These are phyloP conservation scores for Guadua angustifolia DNA, from an alignment of 176 grass and related monocot genomes.

Conservation along the genomic window DNA sequence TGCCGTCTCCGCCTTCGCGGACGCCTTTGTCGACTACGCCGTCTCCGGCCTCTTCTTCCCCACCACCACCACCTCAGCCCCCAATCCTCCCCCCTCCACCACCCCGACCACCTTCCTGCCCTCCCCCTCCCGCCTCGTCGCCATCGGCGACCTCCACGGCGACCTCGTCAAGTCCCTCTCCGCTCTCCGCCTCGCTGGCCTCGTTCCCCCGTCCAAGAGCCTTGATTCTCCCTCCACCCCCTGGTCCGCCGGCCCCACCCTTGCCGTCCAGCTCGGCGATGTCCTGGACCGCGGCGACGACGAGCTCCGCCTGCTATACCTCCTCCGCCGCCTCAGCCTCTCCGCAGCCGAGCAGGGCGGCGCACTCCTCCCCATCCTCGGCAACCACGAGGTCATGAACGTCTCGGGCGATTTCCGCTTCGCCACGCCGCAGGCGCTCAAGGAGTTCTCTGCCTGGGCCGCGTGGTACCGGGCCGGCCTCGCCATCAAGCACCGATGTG, in stretches of 20 bases:
- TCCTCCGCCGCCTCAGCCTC: conserved; percentile 68
- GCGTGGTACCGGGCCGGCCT: conserved; percentile 73
- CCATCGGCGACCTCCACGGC: conserved; percentile 89
- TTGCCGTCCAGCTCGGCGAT: conserved; percentile 92
- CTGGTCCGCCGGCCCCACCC: conserved; percentile 70
- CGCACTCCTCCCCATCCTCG: conserved; percentile 69
- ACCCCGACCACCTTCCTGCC: conserved; percentile 58
- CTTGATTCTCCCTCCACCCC: not conserved
- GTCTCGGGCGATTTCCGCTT: conserved; percentile 77
- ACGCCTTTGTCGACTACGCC: conserved; percentile 78
- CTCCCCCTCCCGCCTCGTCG: conserved; percentile 68
- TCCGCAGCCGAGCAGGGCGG: conserved; percentile 70
- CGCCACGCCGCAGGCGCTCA: conserved; percentile 59
- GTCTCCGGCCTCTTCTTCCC: conserved; percentile 80
- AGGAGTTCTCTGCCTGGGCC: conserved; percentile 76
- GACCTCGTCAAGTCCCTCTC: conserved; percentile 79
- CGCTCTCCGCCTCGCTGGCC: conserved; percentile 76
- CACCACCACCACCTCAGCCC: not conserved
- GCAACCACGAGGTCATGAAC: conserved; percentile 98
- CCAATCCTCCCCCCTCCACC: not conserved
- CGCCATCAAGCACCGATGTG: conserved; percentile 83
- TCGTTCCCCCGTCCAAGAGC: conserved; percentile 17
- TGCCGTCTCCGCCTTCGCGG: conserved; percentile 79
- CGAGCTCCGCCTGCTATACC: conserved; percentile 84
- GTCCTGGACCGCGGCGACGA: conserved; percentile 90